These are phyloP conservation scores for Cyberlindnera euphorbiae DNA, from an alignment of 805 yeast genomes.

Conservation along the genomic window DNA sequence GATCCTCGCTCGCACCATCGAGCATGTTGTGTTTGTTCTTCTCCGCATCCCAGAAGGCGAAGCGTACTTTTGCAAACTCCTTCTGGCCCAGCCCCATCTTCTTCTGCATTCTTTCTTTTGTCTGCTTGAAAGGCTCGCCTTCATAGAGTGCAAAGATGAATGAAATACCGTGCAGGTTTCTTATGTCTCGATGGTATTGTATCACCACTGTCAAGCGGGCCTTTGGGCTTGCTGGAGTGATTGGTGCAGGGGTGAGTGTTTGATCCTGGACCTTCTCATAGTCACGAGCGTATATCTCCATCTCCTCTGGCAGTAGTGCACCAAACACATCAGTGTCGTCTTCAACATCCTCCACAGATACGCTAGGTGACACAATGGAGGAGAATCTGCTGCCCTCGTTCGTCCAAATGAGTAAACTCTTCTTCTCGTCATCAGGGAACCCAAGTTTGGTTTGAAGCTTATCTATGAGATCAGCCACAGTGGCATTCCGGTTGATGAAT, in stretches of 20 bases:
- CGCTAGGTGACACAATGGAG: slow-evolving; percentile 31
- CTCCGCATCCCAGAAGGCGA: slow-evolving; percentile 34
- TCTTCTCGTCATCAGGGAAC: slow-evolving; percentile 42
- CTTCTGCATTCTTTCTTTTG: slow-evolving; percentile 62
- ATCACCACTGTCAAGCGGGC: slow-evolving; percentile 56
- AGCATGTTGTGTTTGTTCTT: slow-evolving; percentile 36
- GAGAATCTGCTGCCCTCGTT: slow-evolving; percentile 32
- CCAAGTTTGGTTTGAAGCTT: slow-evolving; percentile 53
- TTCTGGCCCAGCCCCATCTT: slow-evolving; percentile 72
- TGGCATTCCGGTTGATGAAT: slow-evolving; percentile 58
- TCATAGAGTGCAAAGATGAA: slow-evolving; percentile 70
- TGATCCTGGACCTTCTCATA: too few relatives aligned
- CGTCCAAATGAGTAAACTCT: slow-evolving; percentile 55
- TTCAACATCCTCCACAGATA: slow-evolving; percentile 35
- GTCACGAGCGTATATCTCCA: slow-evolving; percentile 11
- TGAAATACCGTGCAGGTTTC: slow-evolving; percentile 74
- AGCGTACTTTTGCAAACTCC: slow-evolving; percentile 70
- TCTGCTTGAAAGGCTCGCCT: slow-evolving; percentile 57
- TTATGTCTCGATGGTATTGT: slow-evolving; percentile 71
- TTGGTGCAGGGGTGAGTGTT: too few relatives aligned
- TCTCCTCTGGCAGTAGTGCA: slow-evolving; percentile 38
- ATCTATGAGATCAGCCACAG: slow-evolving; percentile 48
- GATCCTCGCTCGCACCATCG: slow-evolving; percentile 34
- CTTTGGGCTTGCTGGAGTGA: too few relatives aligned
- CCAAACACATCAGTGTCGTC: slow-evolving; percentile 39